Conservation (phyloP, 257 asterid species). For the Henckelia pumila region DNA sequence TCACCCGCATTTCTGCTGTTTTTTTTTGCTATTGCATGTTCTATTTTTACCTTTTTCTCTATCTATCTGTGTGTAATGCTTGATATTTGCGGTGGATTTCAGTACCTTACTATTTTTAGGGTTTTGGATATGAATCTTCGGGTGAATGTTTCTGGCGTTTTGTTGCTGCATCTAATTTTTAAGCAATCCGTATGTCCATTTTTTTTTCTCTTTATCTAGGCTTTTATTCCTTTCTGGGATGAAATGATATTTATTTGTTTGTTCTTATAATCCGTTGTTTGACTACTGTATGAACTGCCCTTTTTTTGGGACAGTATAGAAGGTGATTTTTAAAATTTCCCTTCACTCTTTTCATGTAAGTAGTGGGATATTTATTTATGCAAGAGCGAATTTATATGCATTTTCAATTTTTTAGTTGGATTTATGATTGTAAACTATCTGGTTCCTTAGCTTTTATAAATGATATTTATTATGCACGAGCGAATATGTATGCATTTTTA, state of each 20-base stretch:
- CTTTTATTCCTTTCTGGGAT: no score
- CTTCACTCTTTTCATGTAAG: no score
- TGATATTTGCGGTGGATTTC: constrained; percentile 1
- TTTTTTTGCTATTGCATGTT: not conserved
- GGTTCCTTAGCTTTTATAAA: constrained; percentile 1
- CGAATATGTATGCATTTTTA: no score
- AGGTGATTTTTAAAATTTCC: no score
- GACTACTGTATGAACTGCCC: not conserved
- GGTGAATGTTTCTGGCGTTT: not conserved
- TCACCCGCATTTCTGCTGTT: constrained; percentile 6
- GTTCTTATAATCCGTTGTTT: not conserved
- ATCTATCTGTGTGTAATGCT: constrained; percentile 28
- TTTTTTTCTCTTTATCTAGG: no score
- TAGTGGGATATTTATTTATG: no score
- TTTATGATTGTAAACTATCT: not conserved
- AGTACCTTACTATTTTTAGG: constrained; percentile 24
- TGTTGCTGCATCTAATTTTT: no score
- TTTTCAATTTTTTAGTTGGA: not conserved
- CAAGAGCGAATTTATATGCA: no score
- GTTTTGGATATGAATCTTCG: constrained; percentile 31
- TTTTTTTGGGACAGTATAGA: not conserved
- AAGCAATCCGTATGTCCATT: no score
- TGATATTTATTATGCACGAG: no score
- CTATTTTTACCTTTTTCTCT: not conserved
- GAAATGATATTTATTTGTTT: no score